Evolutionary conservation across 225 moss, liverwort and hornwort genomes (phyloP).

Genomic region (Anthoceros angustus): DNA sequence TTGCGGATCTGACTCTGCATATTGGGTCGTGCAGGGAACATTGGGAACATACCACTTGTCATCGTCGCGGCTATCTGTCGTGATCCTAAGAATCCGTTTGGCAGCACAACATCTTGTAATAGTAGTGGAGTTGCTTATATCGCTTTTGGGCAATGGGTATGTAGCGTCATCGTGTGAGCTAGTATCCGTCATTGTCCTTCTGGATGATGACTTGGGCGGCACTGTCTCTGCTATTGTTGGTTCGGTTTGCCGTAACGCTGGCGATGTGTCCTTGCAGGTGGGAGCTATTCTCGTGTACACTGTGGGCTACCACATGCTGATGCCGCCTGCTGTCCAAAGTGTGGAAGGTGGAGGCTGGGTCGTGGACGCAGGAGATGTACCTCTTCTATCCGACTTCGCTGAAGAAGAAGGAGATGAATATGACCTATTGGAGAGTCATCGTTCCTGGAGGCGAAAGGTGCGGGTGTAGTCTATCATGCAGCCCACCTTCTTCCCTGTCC

Average conservation of each 20-base stretch:
- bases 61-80: conserved; percentile 73
- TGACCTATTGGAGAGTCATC: too few relatives aligned
- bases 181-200: not conserved
- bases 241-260: too few relatives aligned
- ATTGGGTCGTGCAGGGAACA: conserved; percentile 41
- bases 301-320: conserved; percentile 57
- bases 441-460: too few relatives aligned
- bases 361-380: not conserved
- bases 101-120: conserved; percentile 36
- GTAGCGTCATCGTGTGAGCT: not conserved
- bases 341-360: not conserved
- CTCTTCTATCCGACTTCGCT: too few relatives aligned
- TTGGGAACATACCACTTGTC: conserved; percentile 82
- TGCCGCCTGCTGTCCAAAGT: conserved; percentile 26
- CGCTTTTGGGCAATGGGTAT: conserved; percentile 93
- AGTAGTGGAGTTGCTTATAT: conserved; percentile 68
- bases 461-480: too few relatives aligned
- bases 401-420: too few relatives aligned
- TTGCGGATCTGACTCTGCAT: not conserved
- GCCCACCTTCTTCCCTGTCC: too few relatives aligned
- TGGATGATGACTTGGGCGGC: not conserved
- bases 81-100: conserved; percentile 55
- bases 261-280: conserved; percentile 23
- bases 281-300: conserved; percentile 88
- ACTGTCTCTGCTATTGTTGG: not conserved